Percentiles rank a stretch among this genome's conserved stretches.
Conservation (phyloP, 2,329 filamentous ascomycete species). For the Fusarium concolor region DNA sequence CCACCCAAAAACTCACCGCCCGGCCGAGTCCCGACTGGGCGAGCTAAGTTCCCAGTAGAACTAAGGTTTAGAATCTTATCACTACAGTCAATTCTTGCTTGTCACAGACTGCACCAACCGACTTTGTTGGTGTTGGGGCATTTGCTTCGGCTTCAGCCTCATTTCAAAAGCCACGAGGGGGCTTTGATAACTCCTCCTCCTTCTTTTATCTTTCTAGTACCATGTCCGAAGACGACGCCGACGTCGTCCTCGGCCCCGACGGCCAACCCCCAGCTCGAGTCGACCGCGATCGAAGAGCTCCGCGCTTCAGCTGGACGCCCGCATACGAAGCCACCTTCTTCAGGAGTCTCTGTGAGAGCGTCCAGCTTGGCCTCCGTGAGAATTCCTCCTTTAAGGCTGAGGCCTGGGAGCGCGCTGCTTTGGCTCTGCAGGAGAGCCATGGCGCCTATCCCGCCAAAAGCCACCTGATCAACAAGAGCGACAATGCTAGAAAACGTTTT, state of each 20-base stretch:
- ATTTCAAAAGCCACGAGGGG: conserved; percentile 20
- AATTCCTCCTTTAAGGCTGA: conserved; percentile 72
- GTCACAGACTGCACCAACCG: conserved; percentile 8
- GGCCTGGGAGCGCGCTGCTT: conserved; percentile 69
- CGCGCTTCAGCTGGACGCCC: conserved; percentile 70
- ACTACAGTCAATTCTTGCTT: background rate
- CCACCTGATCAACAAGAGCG: conserved; percentile 72
- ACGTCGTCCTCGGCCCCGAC: conserved; percentile 52
- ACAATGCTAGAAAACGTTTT: conserved; percentile 72
- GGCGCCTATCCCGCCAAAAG: conserved; percentile 69
- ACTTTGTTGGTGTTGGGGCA: conserved; percentile 26
- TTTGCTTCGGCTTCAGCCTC: conserved; percentile 39
- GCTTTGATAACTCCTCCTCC: background rate
- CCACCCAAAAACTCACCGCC: conserved; percentile 44
- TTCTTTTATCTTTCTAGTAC: conserved; percentile 25
- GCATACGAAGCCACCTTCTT: conserved; percentile 71
- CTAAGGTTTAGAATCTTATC: conserved; percentile 17
- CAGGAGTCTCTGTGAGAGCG: conserved; percentile 69
- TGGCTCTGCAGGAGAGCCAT: conserved; percentile 66
- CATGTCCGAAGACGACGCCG: conserved; percentile 56
- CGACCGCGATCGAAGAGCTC: conserved; percentile 57
- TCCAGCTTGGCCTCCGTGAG: conserved; percentile 66
- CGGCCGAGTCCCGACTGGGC: conserved; percentile 43
- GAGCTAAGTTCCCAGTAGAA: conserved; percentile 1
- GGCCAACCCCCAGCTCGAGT: conserved; percentile 50